phyloP scores from a whole-genome alignment of 768 basidiomycete species.

The Suillus paluster region DNA sequence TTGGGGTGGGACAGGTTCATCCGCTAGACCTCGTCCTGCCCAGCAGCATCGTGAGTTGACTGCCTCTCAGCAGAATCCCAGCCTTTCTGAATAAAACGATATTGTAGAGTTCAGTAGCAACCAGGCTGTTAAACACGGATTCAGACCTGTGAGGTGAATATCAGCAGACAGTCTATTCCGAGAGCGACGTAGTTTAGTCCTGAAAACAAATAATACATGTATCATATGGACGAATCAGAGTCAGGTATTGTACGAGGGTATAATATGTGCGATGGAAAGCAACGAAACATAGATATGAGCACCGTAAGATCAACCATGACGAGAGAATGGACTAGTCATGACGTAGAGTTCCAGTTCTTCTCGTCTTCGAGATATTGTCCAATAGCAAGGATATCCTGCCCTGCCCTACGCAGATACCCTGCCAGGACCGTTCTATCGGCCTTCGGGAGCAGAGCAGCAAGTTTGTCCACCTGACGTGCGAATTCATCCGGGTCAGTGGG shows the following conservation, averaged over 20 bases:
- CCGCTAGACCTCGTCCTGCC: slow-evolving; percentile 25
- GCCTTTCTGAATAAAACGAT: background rate
- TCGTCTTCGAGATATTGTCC: slow-evolving; percentile 87
- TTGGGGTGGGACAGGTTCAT: slow-evolving; percentile 42
- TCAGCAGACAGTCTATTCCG: slow-evolving; percentile 7
- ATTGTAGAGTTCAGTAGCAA: slow-evolving; percentile 45
- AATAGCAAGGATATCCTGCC: slow-evolving; percentile 84
- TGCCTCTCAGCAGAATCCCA: background rate
- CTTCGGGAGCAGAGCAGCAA: slow-evolving; percentile 71
- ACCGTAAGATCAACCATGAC: slow-evolving; percentile 1
- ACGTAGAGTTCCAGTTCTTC: slow-evolving; percentile 68
- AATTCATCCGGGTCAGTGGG: slow-evolving; percentile 49
- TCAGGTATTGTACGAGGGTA: slow-evolving; percentile 17
- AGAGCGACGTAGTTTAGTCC: slow-evolving; percentile 21
- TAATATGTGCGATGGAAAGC: slow-evolving; percentile 18
- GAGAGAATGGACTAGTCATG: slow-evolving; percentile 30
- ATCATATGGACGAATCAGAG: slow-evolving; percentile 16
- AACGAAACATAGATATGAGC: slow-evolving; percentile 10
- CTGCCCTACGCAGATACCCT: slow-evolving; percentile 72
- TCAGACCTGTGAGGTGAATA: slow-evolving; percentile 47
- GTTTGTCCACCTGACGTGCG: slow-evolving; percentile 68
- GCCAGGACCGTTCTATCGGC: slow-evolving; percentile 70
- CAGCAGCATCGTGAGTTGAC: slow-evolving; percentile 33
- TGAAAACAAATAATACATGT: slow-evolving; percentile 28
- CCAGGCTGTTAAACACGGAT: slow-evolving; percentile 46